Conservation (phyloP, 2,329 filamentous ascomycete genomes). For the Botrytis fragariae region DNA sequence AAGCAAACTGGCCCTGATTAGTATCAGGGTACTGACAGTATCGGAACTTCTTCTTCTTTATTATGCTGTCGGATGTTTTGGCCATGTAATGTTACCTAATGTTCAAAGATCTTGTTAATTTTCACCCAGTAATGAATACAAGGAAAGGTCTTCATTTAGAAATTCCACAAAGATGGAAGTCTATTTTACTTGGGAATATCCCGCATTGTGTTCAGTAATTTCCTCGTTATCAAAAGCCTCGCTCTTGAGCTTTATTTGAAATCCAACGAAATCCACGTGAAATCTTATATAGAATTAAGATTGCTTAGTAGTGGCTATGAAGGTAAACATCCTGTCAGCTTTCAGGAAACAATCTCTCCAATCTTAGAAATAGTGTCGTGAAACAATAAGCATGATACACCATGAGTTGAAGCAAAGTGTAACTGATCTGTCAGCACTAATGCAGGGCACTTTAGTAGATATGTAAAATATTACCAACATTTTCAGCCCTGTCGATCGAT, state of each 20-base stretch:
- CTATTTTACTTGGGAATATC: not conserved
- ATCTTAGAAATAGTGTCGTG: not conserved
- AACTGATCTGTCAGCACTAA: not conserved
- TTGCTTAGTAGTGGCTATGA: not conserved
- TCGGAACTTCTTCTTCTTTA: rapidly evolving
- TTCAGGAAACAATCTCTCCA: not conserved
- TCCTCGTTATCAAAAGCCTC: not conserved
- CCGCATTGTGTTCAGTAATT: not conserved
- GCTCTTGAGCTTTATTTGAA: not conserved
- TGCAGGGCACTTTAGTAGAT: not conserved
- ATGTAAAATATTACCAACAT: not conserved
- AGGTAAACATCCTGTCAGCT: not conserved
- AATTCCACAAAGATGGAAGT: not conserved
- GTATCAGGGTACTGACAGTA: not conserved
- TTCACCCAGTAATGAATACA: too few species aligned
- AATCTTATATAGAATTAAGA: not conserved
- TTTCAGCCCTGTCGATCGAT: not conserved
- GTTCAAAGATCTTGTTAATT: not conserved
- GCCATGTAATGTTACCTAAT: not conserved
- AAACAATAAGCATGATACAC: not conserved
- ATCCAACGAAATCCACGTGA: not conserved
- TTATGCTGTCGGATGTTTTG: not conserved
- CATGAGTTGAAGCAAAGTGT: not conserved
- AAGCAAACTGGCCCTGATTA: not conserved
- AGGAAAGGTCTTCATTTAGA: not conserved